Evolutionary conservation across 2,329 filamentous ascomycete genomes (phyloP), one percentile per base, ranked within the genome.

Genomic region (Ascochyta lentis): DNA sequence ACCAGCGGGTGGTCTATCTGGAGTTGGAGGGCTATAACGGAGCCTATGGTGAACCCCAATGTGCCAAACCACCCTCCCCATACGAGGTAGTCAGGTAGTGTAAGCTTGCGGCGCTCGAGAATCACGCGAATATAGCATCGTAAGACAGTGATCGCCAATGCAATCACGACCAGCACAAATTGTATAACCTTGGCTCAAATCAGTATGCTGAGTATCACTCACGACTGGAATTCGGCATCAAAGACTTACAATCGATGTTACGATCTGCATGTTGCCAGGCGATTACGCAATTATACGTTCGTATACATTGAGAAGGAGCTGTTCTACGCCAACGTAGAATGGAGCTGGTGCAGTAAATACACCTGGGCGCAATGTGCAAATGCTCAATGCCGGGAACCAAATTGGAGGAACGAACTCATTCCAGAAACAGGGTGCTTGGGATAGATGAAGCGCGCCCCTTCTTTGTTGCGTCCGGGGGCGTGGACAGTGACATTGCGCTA

Each of bases 11-110:
- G 59, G 6, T 52, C 44, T 38, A 60, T 54, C 38, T 63, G 55
- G 6, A 67, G 45, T 9, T 52, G 44, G n/a, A 67, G 60, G 8
- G 66, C 54, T 22, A 54, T 54, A 1, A 58, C 48, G 8, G 62
- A 67, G 27, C 65, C 66, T 31, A 42, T 37, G 16, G 58, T 48
- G 52, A 65, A 68, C 16, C 64, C 65, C 8, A 63, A 27, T 13
- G 58, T 51, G 45, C 64, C 63, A 13, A 62, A 10, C 63, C 63
- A 66, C 27, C 59, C 65, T n/a, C 49, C 59, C 58, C 60, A 66
- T 3, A 68, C 58, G 12, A 68, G 50, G 22, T 62, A 67, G 43
- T 68, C 65, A 15, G 64, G 46, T 0, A 62, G 9, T 3, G 56
- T 64, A 16, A 68, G 10, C 9, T n/a, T 40, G 3, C 64, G 63